Percentiles rank a stretch among this genome's conserved stretches.
These are phyloP conservation scores for Setomelanomma holmii DNA, from an alignment of 2,329 filamentous ascomycete genomes.

Conservation along the genomic window DNA sequence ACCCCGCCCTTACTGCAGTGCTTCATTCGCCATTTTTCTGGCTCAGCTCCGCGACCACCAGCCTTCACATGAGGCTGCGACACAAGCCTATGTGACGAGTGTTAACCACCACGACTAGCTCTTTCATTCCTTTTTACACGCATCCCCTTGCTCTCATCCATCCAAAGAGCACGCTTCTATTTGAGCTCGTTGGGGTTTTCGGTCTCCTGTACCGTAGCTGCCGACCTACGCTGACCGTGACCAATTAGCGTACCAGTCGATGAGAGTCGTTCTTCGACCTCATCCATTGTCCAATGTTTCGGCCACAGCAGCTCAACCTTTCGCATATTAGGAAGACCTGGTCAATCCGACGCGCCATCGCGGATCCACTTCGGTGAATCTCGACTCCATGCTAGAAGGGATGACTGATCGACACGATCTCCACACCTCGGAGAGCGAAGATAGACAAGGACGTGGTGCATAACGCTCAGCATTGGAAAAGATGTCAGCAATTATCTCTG, in stretches of 20 bases:
- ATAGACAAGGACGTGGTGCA: not conserved
- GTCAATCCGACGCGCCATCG: not conserved
- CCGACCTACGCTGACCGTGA: not conserved
- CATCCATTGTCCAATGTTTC: not conserved
- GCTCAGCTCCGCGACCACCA: too few species aligned
- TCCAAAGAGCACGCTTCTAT: too few species aligned
- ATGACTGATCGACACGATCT: not conserved
- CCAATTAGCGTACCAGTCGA: not conserved
- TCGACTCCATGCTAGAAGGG: too few species aligned
- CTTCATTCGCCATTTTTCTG: not conserved
- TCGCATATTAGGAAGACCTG: not conserved
- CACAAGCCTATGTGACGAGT: too few species aligned
- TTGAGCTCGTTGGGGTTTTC: not conserved
- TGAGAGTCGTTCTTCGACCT: not conserved
- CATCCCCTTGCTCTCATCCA: too few species aligned
- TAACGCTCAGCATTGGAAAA: not conserved
- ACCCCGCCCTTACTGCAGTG: not conserved
- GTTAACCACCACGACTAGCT: not conserved
- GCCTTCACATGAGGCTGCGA: too few species aligned
- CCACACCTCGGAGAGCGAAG: not conserved
- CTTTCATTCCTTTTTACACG: too few species aligned
- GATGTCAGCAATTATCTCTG: not conserved
- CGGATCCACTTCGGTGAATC: too few species aligned
- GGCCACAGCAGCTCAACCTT: not conserved
- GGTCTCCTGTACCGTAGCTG: not conserved